Evolutionary conservation across 805 yeast genomes (phyloP), one percentile per base, ranked within the genome.

Genomic region (Wickerhamomyces ciferrii): DNA sequence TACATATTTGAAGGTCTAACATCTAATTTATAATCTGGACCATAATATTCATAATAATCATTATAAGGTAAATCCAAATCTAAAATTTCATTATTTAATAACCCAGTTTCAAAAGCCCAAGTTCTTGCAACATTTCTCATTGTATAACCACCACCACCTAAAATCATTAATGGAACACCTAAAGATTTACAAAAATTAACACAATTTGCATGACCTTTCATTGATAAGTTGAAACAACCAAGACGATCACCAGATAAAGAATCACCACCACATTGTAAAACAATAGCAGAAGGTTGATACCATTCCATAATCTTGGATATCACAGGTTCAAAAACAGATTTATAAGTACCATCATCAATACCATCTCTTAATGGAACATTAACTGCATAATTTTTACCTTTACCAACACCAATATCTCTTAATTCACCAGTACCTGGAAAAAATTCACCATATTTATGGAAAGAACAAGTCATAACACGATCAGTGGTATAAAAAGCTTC

Each of bases 101-200:
- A 72, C 35, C 91, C 83, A 1, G 98, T 92, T 66, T 92, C 99
- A 64, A 85, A 90, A 56, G 96, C 85, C 99, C 99, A 92, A 29
- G 95, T 76, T 55, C 98, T 74, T 36, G 95, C 84, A 14, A 92
- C 99, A 61, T 92, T 92, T 59, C 97, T 76, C 62, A 96, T 96
- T 2, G 99, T 94, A 66, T 92, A 92, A 18, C 99, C 99, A 49
- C 99, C 99, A 44, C 99, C 99, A 20, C 99, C 99, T 13, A 92
- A 70, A 6, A 91, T 96, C 53, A 92, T 70, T 78, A 89, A 79
- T 10, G 98, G 98, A 34, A 91, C 68, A 15, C 95, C 95, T 67
- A 91, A 91, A 37, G 90, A 80, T 66, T 89, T 89, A 53, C 91
- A 83, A 63, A 76, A 92, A 58, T 83, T 84, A 27, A 92, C 97